Percentiles rank a stretch among this genome's conserved stretches.
These are phyloP conservation scores for Didymellaceae sp. DNA, from an alignment of 2,329 filamentous ascomycete species.

Conservation along the genomic window DNA sequence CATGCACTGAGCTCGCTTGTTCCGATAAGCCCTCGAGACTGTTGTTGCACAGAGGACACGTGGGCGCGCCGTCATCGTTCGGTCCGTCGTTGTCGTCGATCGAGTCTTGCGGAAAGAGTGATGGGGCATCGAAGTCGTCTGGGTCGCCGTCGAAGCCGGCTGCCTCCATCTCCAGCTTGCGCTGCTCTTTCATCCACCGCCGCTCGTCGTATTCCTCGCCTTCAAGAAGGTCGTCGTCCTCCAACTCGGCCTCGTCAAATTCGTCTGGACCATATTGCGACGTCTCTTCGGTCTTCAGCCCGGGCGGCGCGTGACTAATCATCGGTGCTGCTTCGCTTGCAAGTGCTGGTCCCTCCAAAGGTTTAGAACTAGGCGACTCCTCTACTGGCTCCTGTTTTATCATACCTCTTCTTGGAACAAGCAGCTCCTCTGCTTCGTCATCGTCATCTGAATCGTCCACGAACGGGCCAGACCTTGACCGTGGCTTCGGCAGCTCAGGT, in stretches of 20 bases:
- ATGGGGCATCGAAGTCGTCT: conserved; percentile 61
- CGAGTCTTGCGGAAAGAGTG: conserved; percentile 39
- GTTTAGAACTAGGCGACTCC: conserved; percentile 29
- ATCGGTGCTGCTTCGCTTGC: conserved; percentile 17
- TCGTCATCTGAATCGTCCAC: conserved; percentile 73
- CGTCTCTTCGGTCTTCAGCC: conserved; percentile 57
- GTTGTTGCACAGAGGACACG: conserved; percentile 80
- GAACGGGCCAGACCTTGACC: conserved; percentile 65
- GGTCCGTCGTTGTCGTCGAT: conserved; percentile 13
- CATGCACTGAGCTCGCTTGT: conserved; percentile 78
- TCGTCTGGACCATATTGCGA: conserved; percentile 55
- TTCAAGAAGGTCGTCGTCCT: conserved; percentile 65
- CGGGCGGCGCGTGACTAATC: conserved; percentile 20
- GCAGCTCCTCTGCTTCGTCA: conserved; percentile 25
- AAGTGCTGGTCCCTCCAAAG: conserved; percentile 21
- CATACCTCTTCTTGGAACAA: conserved; percentile 31
- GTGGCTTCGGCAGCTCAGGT: conserved; percentile 24
- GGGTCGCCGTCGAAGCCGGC: conserved; percentile 44
- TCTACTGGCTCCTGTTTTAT: conserved; percentile 19
- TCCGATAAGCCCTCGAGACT: conserved; percentile 63
- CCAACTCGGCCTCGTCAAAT: conserved; percentile 62
- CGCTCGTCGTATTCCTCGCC: conserved; percentile 60
- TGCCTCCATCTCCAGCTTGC: conserved; percentile 59
- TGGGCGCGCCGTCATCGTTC: conserved; percentile 35
- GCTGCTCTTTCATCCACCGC: conserved; percentile 77